Evolutionary conservation across 2,329 filamentous ascomycete genomes (phyloP), one percentile per base, ranked within the genome.

Genomic region (Xylaria sp.): DNA sequence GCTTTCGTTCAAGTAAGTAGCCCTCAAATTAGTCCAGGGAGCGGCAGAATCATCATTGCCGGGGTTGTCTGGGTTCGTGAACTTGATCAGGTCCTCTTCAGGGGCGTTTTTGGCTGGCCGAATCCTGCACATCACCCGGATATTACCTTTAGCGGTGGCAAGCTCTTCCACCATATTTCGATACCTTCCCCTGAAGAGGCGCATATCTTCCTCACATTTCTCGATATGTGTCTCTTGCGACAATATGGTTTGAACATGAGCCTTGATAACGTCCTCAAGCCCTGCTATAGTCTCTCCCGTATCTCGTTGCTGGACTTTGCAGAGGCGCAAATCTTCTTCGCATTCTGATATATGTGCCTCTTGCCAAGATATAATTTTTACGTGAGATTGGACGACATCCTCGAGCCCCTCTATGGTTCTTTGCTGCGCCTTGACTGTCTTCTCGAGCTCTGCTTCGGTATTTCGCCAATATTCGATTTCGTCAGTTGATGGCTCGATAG

Each of bases 81-180:
- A 73, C 20, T 73, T 37, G 0, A 72, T 61, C 10, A 76, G 92
- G 13, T 89, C 85, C 25, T 90, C 86, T 2, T 88, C 88, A 63
- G 93, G 90, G 0, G 83, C 80, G 1, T 80, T 72, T 12, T 82
- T 84, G 2, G 18, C 52, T 0, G 95, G 96, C 44, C 95, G 90
- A 28, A 98, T 94, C 77, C 96, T 89, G 77, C 94, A 97, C 88
- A 98, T 98, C 69, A 98, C 95, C 25, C 96, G 91, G 76, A 99
- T 98, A 77, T 98, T 98, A 73, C 96, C 96, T 80, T 97, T 97
- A 69, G 98, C 87, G 77, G 97, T 94, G 78, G 98, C 93, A 56
- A 98, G 94, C 78, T 96, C 94, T 80, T 97, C 97, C 84, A 98
- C 97, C 0, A 98, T 86, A 71, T 94, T 93, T 9, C 94, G 88